Evolutionary conservation across 2,329 filamentous ascomycete genomes (phyloP).

Genomic region (Ilyonectria destructans): DNA sequence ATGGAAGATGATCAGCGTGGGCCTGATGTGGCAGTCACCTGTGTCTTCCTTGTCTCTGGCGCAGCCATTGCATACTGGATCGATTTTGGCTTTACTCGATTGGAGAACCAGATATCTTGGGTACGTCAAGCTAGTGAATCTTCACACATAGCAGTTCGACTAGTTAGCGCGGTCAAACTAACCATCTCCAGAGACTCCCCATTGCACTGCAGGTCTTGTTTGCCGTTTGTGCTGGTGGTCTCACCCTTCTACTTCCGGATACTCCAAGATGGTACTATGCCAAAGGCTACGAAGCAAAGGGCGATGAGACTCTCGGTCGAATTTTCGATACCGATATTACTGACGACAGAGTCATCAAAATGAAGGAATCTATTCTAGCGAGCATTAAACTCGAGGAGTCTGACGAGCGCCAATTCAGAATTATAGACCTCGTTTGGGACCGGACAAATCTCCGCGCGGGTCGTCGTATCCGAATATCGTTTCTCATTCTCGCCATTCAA

Average conservation of each 20-base stretch:
- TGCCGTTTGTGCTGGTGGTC: conserved; percentile 24
- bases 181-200: neutral
- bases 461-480: conserved; percentile 11
- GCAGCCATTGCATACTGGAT: conserved; percentile 35
- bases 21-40: conserved; percentile 32
- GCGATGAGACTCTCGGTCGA: conserved; percentile 24
- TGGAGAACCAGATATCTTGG: conserved; percentile 33
- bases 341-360: conserved; percentile 19
- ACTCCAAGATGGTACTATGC: conserved; percentile 36
- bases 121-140: neutral
- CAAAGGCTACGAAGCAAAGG: conserved; percentile 20
- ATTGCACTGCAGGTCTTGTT: conserved; percentile 27
- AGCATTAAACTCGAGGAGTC: conserved; percentile 28
- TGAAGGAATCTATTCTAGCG: conserved; percentile 24
- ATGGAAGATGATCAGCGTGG: conserved; percentile 19
- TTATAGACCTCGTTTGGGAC: conserved; percentile 9
- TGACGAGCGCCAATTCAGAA: conserved; percentile 23
- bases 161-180: neutral
- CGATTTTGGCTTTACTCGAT: conserved; percentile 33
- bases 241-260: conserved; percentile 29
- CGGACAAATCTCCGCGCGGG: conserved; percentile 10
- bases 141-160: neutral
- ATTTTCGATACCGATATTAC: conserved; percentile 17
- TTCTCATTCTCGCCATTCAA: conserved; percentile 19
- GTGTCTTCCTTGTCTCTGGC: conserved; percentile 31